Evolutionary conservation across 2,329 filamentous ascomycete genomes (phyloP), one percentile per base, ranked within the genome.

Genomic region (Pezicula radicicola): DNA sequence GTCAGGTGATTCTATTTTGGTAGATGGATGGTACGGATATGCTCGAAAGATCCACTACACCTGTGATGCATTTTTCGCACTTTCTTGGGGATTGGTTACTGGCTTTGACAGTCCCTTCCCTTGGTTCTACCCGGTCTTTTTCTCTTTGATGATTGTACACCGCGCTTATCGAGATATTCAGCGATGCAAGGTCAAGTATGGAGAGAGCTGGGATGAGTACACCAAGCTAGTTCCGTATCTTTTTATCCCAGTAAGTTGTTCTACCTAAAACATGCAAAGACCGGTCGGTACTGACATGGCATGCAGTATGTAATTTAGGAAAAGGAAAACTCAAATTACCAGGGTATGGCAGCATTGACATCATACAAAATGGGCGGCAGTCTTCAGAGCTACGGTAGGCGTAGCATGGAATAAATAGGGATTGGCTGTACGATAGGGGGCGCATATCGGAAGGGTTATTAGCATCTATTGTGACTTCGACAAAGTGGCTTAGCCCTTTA

Each of bases 61-160:
- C 1, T 91, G 87, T 67, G 89, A 94, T 68, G 70, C 87, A 5
- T 92, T 81, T 73, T 93, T 93, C 64, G 87, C 89, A 6, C 67
- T 89, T 50, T 81, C 76, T 56, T 94, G 89, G 89, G 89, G 85
- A 21, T 70, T 92, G n/a, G 85, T 93, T 60, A 91, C 87, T 3
- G 89, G 89, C 10, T 92, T 93, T 72, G 75, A 76, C 41, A 90
- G 85, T 65, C 89, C 89, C 0, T 92, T 93, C 72, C 90, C 90
- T 1, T 95, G 90, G 89, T 94, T 95, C 71, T 93, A 95, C 67
- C 87, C 89, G 0, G 70, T 88, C 35, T 95, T 95, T 75, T 95
- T 95, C 68, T 75, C 77, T 16, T 72, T 72, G 60, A 93, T 93
- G 89, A 93, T 94, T 64, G 76, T 84, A 9, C 90, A 95, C 69